Conservation (phyloP, 108 stramenopile genomes). For the Skeletonema grethae region DNA sequence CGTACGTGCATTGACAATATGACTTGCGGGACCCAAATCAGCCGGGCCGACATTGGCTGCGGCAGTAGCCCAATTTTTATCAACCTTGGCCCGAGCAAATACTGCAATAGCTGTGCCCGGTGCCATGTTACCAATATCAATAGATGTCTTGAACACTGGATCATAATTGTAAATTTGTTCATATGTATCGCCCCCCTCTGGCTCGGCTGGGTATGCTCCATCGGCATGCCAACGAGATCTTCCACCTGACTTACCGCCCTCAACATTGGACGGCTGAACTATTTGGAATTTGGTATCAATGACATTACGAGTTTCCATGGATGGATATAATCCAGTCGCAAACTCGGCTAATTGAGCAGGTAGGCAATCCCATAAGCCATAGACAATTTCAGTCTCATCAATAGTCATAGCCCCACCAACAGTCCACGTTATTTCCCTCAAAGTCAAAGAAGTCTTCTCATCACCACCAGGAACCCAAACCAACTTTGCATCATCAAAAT, state of each 20-base stretch:
- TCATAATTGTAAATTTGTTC: conserved; percentile 6
- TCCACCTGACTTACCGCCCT: conserved; percentile 10
- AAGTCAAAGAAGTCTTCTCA: background rate
- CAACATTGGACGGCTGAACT: conserved; percentile 14
- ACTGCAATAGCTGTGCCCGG: conserved; percentile 37
- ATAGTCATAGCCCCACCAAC: conserved; percentile 72
- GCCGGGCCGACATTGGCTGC: conserved; percentile 28
- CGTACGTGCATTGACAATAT: conserved; percentile 75
- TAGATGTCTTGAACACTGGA: conserved; percentile 37
- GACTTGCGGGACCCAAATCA: conserved; percentile 54
- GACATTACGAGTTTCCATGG: conserved; percentile 8
- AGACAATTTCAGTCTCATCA: conserved; percentile 49
- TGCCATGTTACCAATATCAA: conserved; percentile 29
- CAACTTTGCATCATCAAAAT: conserved; percentile 36
- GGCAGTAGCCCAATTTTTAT: conserved; percentile 43
- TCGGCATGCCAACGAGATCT: conserved; percentile 41
- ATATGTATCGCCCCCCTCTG: conserved; percentile 14
- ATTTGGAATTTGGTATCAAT: conserved; percentile 13
- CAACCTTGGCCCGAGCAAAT: conserved; percentile 53
- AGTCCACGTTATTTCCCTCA: conserved; percentile 57
- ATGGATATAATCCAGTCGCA: conserved; percentile 32
- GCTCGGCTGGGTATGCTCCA: conserved; percentile 33
- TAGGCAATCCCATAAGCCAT: conserved; percentile 46
- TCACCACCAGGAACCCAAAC: conserved; percentile 31
- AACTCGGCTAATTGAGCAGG: conserved; percentile 28